phyloP scores from a whole-genome alignment of 23 red algal species.

The Gracilaria vermiculophylla region DNA sequence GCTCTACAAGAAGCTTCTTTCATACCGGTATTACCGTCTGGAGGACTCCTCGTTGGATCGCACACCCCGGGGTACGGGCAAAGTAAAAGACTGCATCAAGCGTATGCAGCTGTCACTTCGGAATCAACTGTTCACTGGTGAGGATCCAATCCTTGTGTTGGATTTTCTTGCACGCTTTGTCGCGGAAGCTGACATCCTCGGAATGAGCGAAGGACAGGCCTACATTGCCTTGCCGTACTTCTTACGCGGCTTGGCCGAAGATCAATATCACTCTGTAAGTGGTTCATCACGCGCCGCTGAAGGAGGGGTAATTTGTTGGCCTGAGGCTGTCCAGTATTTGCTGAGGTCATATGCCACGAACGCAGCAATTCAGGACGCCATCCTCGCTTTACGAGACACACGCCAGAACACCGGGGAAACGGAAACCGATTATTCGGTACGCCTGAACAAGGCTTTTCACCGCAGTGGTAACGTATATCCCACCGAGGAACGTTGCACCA shows the following conservation, averaged over 20 bases:
- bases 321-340: constrained; percentile 16
- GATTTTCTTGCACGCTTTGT: background rate
- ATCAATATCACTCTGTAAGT: background rate
- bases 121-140: background rate
- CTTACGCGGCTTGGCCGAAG: background rate
- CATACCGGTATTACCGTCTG: background rate
- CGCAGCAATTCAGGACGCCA: background rate
- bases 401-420: background rate
- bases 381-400: background rate
- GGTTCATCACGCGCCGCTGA: background rate
- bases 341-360: background rate
- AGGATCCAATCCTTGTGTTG: background rate
- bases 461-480: constrained; percentile 15
- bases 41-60: background rate
- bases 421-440: background rate
- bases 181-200: background rate
- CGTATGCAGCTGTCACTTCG: background rate
- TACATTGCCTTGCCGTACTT: background rate
- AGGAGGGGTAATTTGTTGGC: background rate
- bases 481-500: background rate
- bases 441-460: background rate
- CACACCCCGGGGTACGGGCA: background rate
- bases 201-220: background rate
- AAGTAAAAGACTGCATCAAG: background rate
- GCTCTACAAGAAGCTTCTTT: background rate